Conservation (phyloP, 2,329 filamentous ascomycete species). For the Dendrostoma leiphaemia region DNA sequence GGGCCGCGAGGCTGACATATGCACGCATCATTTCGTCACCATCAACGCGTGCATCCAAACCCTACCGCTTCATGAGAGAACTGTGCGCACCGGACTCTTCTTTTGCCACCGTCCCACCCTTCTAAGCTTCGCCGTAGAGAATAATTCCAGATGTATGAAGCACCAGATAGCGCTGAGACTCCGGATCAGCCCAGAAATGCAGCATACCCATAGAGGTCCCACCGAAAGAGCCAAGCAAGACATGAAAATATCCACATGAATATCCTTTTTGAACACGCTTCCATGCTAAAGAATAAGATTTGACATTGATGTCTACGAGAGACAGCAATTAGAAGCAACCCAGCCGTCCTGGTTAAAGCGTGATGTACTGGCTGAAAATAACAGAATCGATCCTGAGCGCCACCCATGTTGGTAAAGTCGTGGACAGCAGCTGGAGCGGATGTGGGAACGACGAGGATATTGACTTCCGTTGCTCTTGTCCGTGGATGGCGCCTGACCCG, state of each 20-base stretch:
- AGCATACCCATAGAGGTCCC: neutral
- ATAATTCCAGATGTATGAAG: constrained; percentile 16
- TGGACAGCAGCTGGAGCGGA: neutral
- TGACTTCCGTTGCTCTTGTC: too few species aligned
- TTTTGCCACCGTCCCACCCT: neutral
- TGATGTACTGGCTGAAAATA: neutral
- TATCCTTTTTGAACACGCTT: neutral
- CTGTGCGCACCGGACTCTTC: neutral
- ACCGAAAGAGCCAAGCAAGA: constrained; percentile 18
- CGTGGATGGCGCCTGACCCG: neutral
- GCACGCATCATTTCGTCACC: constrained; percentile 6
- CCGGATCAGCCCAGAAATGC: constrained; percentile 12
- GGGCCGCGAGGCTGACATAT: constrained; percentile 3
- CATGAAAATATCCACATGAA: constrained; percentile 21
- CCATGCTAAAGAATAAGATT: constrained; percentile 9
- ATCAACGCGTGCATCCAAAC: neutral
- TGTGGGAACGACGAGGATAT: neutral
- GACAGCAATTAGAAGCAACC: constrained; percentile 4
- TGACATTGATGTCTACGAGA: neutral
- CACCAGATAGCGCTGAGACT: neutral
- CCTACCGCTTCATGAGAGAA: neutral
- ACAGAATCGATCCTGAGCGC: constrained; percentile 3
- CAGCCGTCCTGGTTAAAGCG: constrained; percentile 1
- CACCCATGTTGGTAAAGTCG: neutral
- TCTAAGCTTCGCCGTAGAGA: constrained; percentile 12